Base-by-base conservation (phyloP, 495 filamentous ascomycete species). In the Neurospora sp. region DNA sequence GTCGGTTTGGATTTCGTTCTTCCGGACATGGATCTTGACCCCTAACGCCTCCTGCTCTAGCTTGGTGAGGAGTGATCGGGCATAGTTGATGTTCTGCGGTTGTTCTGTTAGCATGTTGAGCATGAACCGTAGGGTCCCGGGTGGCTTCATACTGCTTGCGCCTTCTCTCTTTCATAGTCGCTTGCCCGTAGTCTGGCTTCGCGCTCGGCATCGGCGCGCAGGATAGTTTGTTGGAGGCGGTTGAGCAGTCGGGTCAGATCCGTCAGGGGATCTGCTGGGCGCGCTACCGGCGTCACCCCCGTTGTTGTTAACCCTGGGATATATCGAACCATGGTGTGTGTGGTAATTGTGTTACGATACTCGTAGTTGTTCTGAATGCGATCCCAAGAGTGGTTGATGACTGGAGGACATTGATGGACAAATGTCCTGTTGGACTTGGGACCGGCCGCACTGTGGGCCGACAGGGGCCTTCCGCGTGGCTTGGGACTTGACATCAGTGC, bases 51-150 rank as follows among this genome's bases (percentile, higher is more conserved):
- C 89, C 73, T 93, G 92, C 78, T 97, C 94, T 31, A 97, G 87
- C 71, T 86, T 88, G 40, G 91, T 85, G 59, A 97, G 91, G 68
- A 93, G 88, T 2, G 88, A 87, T 69, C 90, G 90, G 9, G 94
- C 94, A 78, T 93, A 90, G 79, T 92, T 91, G 75, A 97, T 82
- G 77, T 96, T 97, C 89, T 94, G 37, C 2, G 18, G 59, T 18
- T 40, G 65, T 18, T 41, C 9, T 9, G 68, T 68, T 18, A 72
- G 42, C 68, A 70, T 10, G 22, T 12, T 3, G 14, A 9, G 22
- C 27, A 16, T 10, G 16, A 35, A 45, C 38, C 18, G 42, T 61
- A 8, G 18, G 31, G 31, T 5, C 4, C 0, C 45, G 45, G 53
- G 8, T 40, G 31, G 59, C n/a, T 40, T 82, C 88, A 73, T 84